A percentile compares a stretch with the other conserved stretches of the same genome.
These are phyloP conservation scores for Trichoderma hamatum DNA, from an alignment of 2,329 filamentous ascomycete genomes.

Conservation along the genomic window DNA sequence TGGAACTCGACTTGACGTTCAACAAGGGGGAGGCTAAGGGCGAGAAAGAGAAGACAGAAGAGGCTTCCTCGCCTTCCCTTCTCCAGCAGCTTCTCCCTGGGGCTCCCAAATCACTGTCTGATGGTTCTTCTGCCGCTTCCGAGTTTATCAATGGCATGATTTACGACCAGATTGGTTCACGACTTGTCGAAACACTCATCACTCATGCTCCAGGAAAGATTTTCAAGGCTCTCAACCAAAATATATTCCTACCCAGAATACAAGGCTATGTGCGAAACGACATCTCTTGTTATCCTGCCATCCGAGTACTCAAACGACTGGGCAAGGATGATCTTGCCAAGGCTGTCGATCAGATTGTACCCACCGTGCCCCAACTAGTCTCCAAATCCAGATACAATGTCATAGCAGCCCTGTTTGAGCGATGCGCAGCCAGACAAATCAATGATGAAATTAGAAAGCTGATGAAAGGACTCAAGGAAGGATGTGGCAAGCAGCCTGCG, in stretches of 20 bases:
- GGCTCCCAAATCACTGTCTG: slow-evolving; percentile 68
- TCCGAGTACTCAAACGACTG: slow-evolving; percentile 78
- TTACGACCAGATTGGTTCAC: slow-evolving; percentile 88
- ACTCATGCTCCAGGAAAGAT: slow-evolving; percentile 79
- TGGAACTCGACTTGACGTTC: slow-evolving; percentile 81
- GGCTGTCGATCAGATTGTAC: slow-evolving; percentile 71
- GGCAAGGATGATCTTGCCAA: slow-evolving; percentile 82
- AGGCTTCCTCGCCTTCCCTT: slow-evolving; percentile 54
- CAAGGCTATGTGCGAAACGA: slow-evolving; percentile 84
- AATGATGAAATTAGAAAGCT: slow-evolving; percentile 55
- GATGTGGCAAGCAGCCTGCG: slow-evolving; percentile 52
- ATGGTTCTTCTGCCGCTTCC: slow-evolving; percentile 71
- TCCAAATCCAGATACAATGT: slow-evolving; percentile 76
- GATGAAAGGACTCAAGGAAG: slow-evolving; percentile 52
- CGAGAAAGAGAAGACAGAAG: slow-evolving; percentile 20
- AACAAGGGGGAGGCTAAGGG: slow-evolving; percentile 69
- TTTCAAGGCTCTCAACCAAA: slow-evolving; percentile 85
- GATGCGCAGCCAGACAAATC: slow-evolving; percentile 70
- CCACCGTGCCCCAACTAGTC: slow-evolving; percentile 73
- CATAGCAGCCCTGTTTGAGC: slow-evolving; percentile 79
- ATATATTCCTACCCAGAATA: slow-evolving; percentile 78
- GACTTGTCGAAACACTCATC: slow-evolving; percentile 85
- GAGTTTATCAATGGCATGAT: slow-evolving; percentile 83
- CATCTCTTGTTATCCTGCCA: slow-evolving; percentile 84
- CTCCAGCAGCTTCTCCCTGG: slow-evolving; percentile 79